Evolutionary conservation across 1,284 basidiomycete species (phyloP).

Genomic region (Ceratobasidium sp.): DNA sequence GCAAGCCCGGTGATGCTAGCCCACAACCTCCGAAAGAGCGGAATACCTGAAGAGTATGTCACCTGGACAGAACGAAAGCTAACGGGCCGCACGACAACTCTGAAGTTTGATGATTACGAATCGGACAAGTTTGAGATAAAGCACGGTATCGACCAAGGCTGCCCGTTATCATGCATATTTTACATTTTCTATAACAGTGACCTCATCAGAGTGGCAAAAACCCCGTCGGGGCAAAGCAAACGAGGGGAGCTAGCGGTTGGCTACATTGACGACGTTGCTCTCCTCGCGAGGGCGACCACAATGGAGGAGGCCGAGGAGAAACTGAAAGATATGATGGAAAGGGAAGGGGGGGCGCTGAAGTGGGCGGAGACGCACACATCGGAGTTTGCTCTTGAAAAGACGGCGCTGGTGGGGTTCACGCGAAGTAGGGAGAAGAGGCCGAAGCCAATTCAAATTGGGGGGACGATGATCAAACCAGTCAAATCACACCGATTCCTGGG

Average conservation of each 20-base stretch:
- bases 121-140: constrained; percentile 44
- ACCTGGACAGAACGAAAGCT: constrained; percentile 45
- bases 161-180: constrained; percentile 47
- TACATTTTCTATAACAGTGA: constrained; percentile 16
- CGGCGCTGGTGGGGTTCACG: background rate
- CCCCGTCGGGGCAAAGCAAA: background rate
- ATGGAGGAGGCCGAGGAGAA: background rate
- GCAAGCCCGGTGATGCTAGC: constrained; percentile 46
- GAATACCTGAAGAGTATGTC: constrained; percentile 46
- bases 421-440: background rate
- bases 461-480: background rate
- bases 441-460: background rate
- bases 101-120: constrained; percentile 14
- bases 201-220: background rate
- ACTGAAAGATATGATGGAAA: constrained; percentile 14
- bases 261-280: constrained; percentile 37
- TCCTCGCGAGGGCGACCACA: background rate
- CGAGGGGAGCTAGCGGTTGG: constrained; percentile 8
- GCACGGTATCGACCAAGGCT: constrained; percentile 51
- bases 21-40: constrained; percentile 48
- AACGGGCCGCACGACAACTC: background rate
- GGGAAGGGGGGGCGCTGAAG: background rate
- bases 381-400: constrained; percentile 8
- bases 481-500: constrained; percentile 32
- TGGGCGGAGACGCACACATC: constrained; percentile 6